phyloP scores from a whole-genome alignment of 2,329 filamentous ascomycete species.

The Macrophomina tecta region DNA sequence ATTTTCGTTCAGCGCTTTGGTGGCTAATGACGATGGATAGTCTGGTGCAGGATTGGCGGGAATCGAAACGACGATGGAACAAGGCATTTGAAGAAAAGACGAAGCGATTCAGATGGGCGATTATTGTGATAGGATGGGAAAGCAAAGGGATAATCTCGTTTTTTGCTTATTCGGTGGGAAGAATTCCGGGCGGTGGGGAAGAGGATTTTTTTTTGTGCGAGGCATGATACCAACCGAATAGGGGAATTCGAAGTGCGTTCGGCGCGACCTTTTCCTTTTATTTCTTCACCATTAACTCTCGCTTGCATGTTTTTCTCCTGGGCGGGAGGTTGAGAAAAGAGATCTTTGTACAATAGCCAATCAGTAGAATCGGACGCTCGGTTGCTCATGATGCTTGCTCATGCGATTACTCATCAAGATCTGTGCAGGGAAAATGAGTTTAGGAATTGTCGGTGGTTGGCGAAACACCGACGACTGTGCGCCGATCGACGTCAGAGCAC shows the following conservation, averaged over 20 bases:
- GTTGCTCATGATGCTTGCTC: not conserved
- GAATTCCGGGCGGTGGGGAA: not conserved
- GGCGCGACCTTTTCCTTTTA: not conserved
- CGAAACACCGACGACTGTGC: conserved; percentile 6
- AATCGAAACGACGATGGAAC: not conserved
- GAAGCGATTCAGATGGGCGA: not conserved
- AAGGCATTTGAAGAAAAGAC: not conserved
- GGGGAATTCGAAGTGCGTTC: conserved; percentile 20
- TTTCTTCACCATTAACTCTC: not conserved
- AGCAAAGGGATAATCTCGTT: not conserved
- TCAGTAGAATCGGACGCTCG: conserved; percentile 15
- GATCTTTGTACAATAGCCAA: conserved; percentile 18
- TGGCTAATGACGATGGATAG: not conserved
- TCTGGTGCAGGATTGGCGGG: not conserved
- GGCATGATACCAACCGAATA: conserved; percentile 29
- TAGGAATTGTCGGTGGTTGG: conserved; percentile 12
- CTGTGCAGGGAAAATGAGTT: not conserved
- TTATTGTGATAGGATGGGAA: not conserved
- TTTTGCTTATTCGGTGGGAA: conserved; percentile 12
- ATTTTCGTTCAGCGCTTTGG: not conserved
- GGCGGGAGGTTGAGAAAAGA: not conserved
- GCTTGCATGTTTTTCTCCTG: not conserved
- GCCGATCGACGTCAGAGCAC: conserved; percentile 16
- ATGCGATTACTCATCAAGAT: not conserved
- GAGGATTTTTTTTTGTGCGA: conserved; percentile 18